phyloP scores from a whole-genome alignment of 2,329 filamentous ascomycete genomes.

The Diaporthe amygdali region DNA sequence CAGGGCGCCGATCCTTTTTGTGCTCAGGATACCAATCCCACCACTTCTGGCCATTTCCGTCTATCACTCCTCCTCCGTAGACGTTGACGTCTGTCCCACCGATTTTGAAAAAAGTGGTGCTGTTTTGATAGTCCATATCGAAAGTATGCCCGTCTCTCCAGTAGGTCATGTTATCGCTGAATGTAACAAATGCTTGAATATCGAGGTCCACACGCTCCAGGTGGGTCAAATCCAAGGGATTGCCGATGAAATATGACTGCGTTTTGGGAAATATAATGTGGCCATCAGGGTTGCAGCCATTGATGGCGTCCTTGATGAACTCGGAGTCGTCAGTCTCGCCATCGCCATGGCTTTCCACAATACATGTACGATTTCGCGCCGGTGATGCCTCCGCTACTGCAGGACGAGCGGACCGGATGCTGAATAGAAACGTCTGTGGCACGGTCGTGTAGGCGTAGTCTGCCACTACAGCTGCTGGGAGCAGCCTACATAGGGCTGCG shows the following conservation, averaged over 20 bases:
- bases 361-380: slow-evolving; percentile 35
- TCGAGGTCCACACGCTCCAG: slow-evolving; percentile 63
- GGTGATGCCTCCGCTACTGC: not conserved
- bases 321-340: slow-evolving; percentile 32
- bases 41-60: slow-evolving; percentile 70
- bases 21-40: slow-evolving; percentile 66
- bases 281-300: slow-evolving; percentile 64
- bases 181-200: slow-evolving; percentile 50
- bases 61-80: slow-evolving; percentile 60
- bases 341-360: slow-evolving; percentile 60
- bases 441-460: not conserved
- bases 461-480: not conserved
- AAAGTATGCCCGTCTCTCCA: slow-evolving; percentile 67
- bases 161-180: slow-evolving; percentile 70
- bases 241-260: slow-evolving; percentile 64
- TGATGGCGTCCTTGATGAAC: slow-evolving; percentile 54
- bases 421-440: not conserved
- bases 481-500: not conserved
- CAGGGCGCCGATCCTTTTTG: slow-evolving; percentile 62
- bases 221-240: slow-evolving; percentile 66
- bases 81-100: slow-evolving; percentile 71
- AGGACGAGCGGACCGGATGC: slow-evolving; percentile 5
- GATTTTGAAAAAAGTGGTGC: slow-evolving; percentile 69
- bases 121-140: slow-evolving; percentile 67
- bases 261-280: slow-evolving; percentile 61